These are phyloP conservation scores for Albifimbria verrucaria DNA, from an alignment of 2,329 filamentous ascomycete species.

Conservation along the genomic window DNA sequence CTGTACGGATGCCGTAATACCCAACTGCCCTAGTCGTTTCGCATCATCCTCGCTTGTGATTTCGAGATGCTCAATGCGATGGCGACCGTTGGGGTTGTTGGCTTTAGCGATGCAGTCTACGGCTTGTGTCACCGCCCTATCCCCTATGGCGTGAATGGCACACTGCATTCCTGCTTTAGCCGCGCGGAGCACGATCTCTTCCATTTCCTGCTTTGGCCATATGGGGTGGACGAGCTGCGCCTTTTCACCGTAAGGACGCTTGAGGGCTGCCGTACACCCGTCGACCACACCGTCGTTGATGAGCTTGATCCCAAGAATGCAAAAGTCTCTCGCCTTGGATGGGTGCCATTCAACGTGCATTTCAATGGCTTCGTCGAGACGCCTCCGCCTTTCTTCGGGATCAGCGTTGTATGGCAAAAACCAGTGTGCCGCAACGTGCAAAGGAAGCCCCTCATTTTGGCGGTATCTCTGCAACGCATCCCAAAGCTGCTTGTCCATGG, in stretches of 20 bases:
- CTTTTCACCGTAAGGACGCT: conserved; percentile 55
- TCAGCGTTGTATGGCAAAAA: conserved; percentile 33
- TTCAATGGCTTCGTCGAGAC: conserved; percentile 37
- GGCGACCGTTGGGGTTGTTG: conserved; percentile 42
- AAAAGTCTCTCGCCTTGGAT: conserved; percentile 36
- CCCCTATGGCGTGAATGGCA: conserved; percentile 62
- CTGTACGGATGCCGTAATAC: conserved; percentile 56
- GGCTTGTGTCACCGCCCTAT: conserved; percentile 52
- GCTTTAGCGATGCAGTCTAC: conserved; percentile 48
- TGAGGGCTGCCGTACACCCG: conserved; percentile 55
- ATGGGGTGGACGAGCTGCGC: no score
- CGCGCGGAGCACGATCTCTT: conserved; percentile 51
- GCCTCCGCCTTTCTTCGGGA: conserved; percentile 26
- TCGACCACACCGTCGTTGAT: conserved; percentile 62
- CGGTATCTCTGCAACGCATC: conserved; percentile 30
- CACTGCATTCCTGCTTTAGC: conserved; percentile 52
- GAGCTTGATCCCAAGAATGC: conserved; percentile 58
- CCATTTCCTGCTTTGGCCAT: conserved; percentile 51
- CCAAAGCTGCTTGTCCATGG: conserved; percentile 44
- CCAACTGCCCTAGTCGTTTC: conserved; percentile 49
- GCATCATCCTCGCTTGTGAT: conserved; percentile 53
- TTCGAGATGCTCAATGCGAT: conserved; percentile 63
- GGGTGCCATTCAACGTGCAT: conserved; percentile 25
- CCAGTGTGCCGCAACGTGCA: conserved; percentile 42
- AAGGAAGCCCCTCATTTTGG: conserved; percentile 25